These are phyloP conservation scores for Moelleriella libera DNA, from an alignment of 2,329 filamentous ascomycete species.

Conservation along the genomic window DNA sequence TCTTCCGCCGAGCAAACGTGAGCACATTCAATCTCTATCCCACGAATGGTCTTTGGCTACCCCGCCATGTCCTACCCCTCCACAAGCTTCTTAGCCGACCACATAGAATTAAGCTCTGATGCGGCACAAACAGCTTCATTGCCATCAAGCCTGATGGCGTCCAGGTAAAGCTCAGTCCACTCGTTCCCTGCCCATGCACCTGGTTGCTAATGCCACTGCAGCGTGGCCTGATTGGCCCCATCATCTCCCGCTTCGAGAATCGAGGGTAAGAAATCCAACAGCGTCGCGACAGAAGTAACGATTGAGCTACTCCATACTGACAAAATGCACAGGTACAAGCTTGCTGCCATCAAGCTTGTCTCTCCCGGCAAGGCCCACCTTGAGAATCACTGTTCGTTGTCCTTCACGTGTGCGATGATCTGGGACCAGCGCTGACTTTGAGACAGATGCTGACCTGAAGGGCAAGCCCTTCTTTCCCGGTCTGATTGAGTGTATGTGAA, in stretches of 20 bases:
- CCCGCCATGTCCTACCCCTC: constrained; percentile 14
- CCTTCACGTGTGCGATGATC: not conserved
- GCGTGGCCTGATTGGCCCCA: constrained; percentile 95
- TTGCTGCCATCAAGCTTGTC: constrained; percentile 91
- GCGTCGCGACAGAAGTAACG: not conserved
- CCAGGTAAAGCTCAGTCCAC: constrained; percentile 50
- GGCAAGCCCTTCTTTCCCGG: constrained; percentile 95
- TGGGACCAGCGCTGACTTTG: constrained; percentile 11
- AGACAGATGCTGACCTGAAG: constrained; percentile 65
- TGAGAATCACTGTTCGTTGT: constrained; percentile 72
- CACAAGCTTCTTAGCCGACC: constrained; percentile 1
- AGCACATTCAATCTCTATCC: constrained; percentile 19
- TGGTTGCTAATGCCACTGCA: constrained; percentile 20
- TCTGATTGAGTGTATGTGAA: constrained; percentile 68
- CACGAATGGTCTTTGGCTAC: constrained; percentile 6
- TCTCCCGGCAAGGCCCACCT: constrained; percentile 86
- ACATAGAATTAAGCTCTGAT: constrained; percentile 8
- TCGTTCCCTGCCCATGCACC: no score
- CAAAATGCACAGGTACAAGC: constrained; percentile 53
- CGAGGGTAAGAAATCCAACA: constrained; percentile 50
- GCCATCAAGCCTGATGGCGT: constrained; percentile 99
- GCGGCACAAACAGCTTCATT: constrained; percentile 65
- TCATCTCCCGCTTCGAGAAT: constrained; percentile 96
- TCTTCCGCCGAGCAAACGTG: constrained; percentile 76
- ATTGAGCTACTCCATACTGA: no score